A percentile compares a stretch with the other conserved stretches of the same genome.
These are phyloP conservation scores for Candida sithepensis DNA, from an alignment of 805 yeast genomes.

Conservation along the genomic window DNA sequence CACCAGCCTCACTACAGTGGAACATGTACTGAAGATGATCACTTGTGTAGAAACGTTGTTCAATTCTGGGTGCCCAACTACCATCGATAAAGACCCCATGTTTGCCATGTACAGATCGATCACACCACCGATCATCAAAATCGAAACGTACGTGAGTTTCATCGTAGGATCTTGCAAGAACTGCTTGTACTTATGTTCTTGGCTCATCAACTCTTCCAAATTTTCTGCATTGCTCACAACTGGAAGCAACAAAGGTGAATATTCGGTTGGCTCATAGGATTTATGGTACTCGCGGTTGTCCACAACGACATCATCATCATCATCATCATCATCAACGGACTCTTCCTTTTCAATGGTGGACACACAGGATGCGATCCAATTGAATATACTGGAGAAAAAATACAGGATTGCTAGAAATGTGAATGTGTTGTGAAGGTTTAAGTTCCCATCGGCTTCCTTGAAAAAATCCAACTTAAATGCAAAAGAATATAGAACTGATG, in stretches of 20 bases:
- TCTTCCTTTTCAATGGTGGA: conserved; percentile 50
- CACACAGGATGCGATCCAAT: conserved; percentile 59
- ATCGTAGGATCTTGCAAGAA: conserved; percentile 52
- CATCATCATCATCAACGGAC: conserved; percentile 29
- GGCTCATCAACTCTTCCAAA: not conserved
- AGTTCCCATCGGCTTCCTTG: conserved; percentile 15
- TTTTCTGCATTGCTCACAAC: not conserved
- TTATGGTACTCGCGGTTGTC: conserved; percentile 11
- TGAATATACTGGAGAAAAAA: conserved; percentile 49
- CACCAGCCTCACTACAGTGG: conserved; percentile 63
- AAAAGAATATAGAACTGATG: conserved; percentile 70
- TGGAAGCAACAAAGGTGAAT: not conserved
- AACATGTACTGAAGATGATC: conserved; percentile 55
- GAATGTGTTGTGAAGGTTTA: conserved; percentile 51
- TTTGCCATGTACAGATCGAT: conserved; percentile 81
- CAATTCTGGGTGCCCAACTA: conserved; percentile 24
- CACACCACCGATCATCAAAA: conserved; percentile 75
- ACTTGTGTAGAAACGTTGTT: conserved; percentile 43
- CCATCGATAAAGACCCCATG: conserved; percentile 60
- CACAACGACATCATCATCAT: no score
- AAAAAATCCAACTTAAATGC: conserved; percentile 42
- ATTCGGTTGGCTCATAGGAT: not conserved
- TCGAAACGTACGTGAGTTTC: conserved; percentile 58
- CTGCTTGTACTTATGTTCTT: conserved; percentile 1
- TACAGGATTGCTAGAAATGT: conserved; percentile 48